Evolutionary conservation across 73 alveolate species (phyloP).

Genomic region (Tetrahymena malaccensis): DNA sequence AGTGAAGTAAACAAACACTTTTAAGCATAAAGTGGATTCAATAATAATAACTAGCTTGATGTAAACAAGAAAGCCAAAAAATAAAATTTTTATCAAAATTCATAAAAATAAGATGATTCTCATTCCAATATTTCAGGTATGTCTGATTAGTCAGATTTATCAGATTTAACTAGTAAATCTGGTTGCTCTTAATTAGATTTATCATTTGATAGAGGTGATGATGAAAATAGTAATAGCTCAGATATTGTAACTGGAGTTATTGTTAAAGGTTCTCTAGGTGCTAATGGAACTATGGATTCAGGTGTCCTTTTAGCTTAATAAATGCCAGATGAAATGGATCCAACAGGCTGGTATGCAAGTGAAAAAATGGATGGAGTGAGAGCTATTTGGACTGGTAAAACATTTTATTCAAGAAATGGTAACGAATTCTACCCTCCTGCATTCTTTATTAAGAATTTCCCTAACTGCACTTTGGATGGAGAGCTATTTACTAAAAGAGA

Average conservation of each 20-base stretch:
- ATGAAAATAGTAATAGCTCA: background rate
- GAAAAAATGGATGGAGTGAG: constrained; percentile 81
- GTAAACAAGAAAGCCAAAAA: background rate
- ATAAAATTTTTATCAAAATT: background rate
- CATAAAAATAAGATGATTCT: background rate
- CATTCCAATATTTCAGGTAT: background rate
- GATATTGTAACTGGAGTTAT: background rate
- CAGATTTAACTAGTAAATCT: background rate
- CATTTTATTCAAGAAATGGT: constrained; percentile 56
- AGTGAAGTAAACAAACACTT: background rate
- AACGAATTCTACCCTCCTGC: constrained; percentile 61
- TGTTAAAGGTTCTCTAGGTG: constrained; percentile 2
- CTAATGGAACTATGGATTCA: background rate
- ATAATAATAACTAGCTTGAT: background rate
- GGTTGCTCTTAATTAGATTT: background rate
- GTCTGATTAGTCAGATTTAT: background rate
- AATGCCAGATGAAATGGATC: constrained; percentile 56
- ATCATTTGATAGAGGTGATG: background rate
- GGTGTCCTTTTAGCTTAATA: constrained; percentile 48
- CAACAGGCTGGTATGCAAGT: constrained; percentile 63
- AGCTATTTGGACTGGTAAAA: constrained; percentile 60
- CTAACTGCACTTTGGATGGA: constrained; percentile 71
- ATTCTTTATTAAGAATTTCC: constrained; percentile 53
- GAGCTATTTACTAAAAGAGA: constrained; percentile 67
- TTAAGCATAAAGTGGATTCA: background rate